Base-by-base conservation (phyloP, 2,329 filamentous ascomycete genomes). In the Alternaria gansuensis region DNA sequence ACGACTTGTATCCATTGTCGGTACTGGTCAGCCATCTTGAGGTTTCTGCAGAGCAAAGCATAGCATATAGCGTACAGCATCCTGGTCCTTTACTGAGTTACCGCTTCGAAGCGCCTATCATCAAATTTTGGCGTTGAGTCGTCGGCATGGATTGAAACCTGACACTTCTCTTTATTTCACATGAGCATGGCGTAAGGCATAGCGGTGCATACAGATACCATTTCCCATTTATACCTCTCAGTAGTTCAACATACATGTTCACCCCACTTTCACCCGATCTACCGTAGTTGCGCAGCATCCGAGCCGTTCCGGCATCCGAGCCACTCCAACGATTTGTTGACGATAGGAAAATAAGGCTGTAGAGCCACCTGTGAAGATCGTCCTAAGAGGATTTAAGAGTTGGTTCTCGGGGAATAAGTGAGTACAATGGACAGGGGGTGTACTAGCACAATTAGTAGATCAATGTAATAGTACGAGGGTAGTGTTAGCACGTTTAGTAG, bases 151-250 rank as follows among this genome's bases (percentile, higher is more conserved):
- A 48, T 11, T 10, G 28, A 31, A 14, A 28, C 23, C 23, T 45
- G 31, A 48, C 44, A 48, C 21, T 48, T 48, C 7, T 48, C 13
- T 26, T 13, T 21, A 10, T 26, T 34, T 13, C 29, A 36, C 21
- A 13, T 7, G 8, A 40, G 37, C 37, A 24, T 48, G 21, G 44
- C 44, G 23, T 21, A 23, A 24, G n/a, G 21, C 21, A 36, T 48
- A 36, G 44, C 31, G 44, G 44, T 31, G 44, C 44, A 11, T 26
- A n/a, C 34, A 48, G 44, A 48, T 48, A 48, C 44, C 44, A 48
- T 48, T 17, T 48, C 4, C 21, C 14, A 6, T 34, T 48, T 2
- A 34, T 8, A 26, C 23, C 24, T 36, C 23, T 34, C 21, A 8
- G 44, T 36, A 34, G 14, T 48, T 40, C 21, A 26, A 34, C 44